Base-by-base conservation (phyloP, 2,329 filamentous ascomycete species). In the Penicillium vulpinum region DNA sequence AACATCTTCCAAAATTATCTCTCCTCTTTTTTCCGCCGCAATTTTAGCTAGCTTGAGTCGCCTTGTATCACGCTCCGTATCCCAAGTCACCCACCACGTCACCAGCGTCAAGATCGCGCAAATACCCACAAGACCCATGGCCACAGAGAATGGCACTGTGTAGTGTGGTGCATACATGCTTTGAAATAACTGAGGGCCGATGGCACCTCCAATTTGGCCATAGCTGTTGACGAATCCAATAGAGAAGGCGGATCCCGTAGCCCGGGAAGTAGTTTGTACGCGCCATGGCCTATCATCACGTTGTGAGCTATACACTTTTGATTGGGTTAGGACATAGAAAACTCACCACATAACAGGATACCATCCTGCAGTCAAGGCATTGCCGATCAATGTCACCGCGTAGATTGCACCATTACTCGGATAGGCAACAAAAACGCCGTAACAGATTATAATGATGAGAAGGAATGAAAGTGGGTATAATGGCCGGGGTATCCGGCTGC, bases 211-310 rank as follows among this genome's bases (percentile, higher is more conserved):
- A 18, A 82, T 79, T 58, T 81, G 78, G 0, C 79, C 79, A 60
- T 81, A 80, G 54, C 75, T 78, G 59, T 81, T 81, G 49, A 80
- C 78, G 51, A 81, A 82, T 0, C 75, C 79, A 52, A 82, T 80
- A 2, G 77, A 74, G 62, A 82, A 82, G 1, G 80, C 80, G 0
- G 80, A 80, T 0, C 79, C 80, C 0, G 80, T 82, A 1, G 80
- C 76, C 3, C 77, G 61, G 43, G 69, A 72, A 0, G 75, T 81
- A 2, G 78, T 80, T 65, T 80, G 79, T 0, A 80, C 78, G 4
- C 80, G 75, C 80, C 80, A 81, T 11, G 80, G 79, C 80, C 61
- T 54, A 38, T 46, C 8, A 10, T 18, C 2, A 15, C 6, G 13
- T 38, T 24, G 24, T 57, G 7, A 59, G 49, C 9, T 35, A 31